Evolutionary conservation across 371 early-diverging fungal species (phyloP), one percentile per base, ranked within the genome.

Genomic region (Haplosporangium sp.): DNA sequence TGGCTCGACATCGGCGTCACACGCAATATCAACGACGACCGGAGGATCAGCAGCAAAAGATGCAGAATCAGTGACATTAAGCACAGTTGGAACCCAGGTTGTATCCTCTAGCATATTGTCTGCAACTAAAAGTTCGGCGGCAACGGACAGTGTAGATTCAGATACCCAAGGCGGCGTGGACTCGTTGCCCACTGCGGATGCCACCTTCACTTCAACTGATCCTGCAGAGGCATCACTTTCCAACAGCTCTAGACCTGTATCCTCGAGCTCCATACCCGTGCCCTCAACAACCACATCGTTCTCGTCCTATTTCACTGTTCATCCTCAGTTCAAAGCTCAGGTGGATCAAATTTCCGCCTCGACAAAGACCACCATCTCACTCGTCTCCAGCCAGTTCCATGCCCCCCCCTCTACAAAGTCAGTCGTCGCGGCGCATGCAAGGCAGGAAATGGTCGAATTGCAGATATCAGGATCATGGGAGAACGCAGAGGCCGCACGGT

Each of bases 391-490:
- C 18, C 80, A 67, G 13, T 65, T 73, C 52, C 80, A 73, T 65
- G 62, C 69, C 16, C 58, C 65, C 13, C 80, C 80, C 11, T 58
- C 69, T 3, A 56, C 67, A 58, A 67, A 73, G n/a, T 69, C 73
- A 0, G 69, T 60, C 5, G 55, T 73, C 8, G 80, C 65, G 0
- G 80, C 73, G 12, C 73, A 65, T 40, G 80, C 73, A 5, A 56
- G 80, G 13, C 73, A 79, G 40, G 80, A 79, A 23, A 65, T 65
- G 62, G 73, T 72, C 43, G 80, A 79, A 18, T 38, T 79, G 16
- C 62, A 69, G 29, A 59, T 79, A 11, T 68, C 69, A 6, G 80
- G 80, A 37, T 55, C 73, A 14, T 79, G 80, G 80, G 80, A 79
- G 63, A 64, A 73, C 41, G 80, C 80, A 16, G 73, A 73, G 41